A percentile compares a stretch with the other conserved stretches of the same genome.
phyloP scores from a whole-genome alignment of 495 filamentous ascomycete species.

The Aspergillus affinis region DNA sequence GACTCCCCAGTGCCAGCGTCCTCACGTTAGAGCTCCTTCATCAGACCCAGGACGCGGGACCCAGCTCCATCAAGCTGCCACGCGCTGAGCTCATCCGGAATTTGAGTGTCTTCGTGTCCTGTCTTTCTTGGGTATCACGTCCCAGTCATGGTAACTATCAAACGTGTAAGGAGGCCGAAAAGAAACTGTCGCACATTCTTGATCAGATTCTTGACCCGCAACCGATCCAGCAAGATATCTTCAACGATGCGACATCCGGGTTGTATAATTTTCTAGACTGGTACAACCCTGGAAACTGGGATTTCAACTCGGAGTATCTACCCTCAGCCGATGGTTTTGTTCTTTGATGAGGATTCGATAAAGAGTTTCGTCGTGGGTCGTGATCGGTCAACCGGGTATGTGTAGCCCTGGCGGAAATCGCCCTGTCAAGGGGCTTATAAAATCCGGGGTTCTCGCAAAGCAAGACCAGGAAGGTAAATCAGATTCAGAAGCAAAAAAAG shows the following conservation, averaged over 20 bases:
- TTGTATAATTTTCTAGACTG: conserved; percentile 40
- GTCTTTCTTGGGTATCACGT: conserved; percentile 52
- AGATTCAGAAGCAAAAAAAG: background rate
- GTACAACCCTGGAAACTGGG: conserved; percentile 39
- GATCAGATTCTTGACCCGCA: conserved; percentile 43
- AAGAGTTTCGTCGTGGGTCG: background rate
- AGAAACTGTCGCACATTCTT: conserved; percentile 44
- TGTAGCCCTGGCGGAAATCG: background rate
- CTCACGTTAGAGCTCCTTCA: conserved; percentile 62
- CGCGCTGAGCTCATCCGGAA: conserved; percentile 63
- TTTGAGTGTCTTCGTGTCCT: conserved; percentile 61
- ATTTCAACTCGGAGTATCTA: conserved; percentile 36
- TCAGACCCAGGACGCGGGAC: conserved; percentile 47
- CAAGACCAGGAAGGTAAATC: background rate
- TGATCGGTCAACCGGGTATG: background rate
- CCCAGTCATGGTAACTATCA: conserved; percentile 55
- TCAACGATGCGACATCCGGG: conserved; percentile 35
- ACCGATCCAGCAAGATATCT: conserved; percentile 29
- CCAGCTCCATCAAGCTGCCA: conserved; percentile 41
- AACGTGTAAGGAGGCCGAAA: conserved; percentile 48
- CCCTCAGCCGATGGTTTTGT: conserved; percentile 25
- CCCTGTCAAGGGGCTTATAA: background rate
- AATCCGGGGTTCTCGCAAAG: background rate
- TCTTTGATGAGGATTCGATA: conserved; percentile 11
- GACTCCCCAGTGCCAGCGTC: conserved; percentile 58